Percentiles rank a stretch among this genome's conserved stretches.
Evolutionary conservation across 2,329 filamentous ascomycete genomes (phyloP).

Genomic region (Xylaria sp.): DNA sequence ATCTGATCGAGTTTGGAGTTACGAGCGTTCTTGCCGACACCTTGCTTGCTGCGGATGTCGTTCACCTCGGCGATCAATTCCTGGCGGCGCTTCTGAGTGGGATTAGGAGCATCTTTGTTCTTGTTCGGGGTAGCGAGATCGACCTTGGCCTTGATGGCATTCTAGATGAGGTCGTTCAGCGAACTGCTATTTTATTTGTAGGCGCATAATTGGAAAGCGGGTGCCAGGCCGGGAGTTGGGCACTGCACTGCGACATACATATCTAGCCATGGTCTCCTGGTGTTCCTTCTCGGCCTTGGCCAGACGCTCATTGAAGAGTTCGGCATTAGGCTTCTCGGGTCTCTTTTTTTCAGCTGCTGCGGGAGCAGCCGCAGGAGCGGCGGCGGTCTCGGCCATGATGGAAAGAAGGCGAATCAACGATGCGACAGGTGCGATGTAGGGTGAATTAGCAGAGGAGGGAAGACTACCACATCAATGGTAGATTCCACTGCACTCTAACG

Average conservation of each 20-base stretch:
- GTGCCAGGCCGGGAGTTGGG: background rate
- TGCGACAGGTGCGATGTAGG: constrained; percentile 8
- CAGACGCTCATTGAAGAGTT: constrained; percentile 80
- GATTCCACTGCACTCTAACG: constrained; percentile 4
- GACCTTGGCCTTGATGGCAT: constrained; percentile 86
- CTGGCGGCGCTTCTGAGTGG: constrained; percentile 82
- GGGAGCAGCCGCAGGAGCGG: constrained; percentile 59
- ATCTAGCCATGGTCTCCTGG: constrained; percentile 74
- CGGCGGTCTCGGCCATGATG: constrained; percentile 62
- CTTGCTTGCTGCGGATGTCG: constrained; percentile 87
- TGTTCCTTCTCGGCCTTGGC: constrained; percentile 89
- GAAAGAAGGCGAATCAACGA: constrained; percentile 28
- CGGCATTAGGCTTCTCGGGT: constrained; percentile 89
- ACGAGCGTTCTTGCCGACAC: constrained; percentile 84
- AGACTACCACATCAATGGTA: constrained; percentile 31
- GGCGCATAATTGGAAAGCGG: background rate
- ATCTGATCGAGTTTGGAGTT: constrained; percentile 85
- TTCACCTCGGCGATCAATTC: constrained; percentile 85
- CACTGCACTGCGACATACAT: constrained; percentile 47
- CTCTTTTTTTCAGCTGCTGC: constrained; percentile 61
- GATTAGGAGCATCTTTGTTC: constrained; percentile 81
- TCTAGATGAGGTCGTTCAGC: constrained; percentile 62
- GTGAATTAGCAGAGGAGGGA: constrained; percentile 6
- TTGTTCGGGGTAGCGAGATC: constrained; percentile 80
- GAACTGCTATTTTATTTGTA: background rate